Percentiles rank a stretch among this genome's conserved stretches.
Conservation (phyloP, 2,329 filamentous ascomycete genomes). For the Claviceps digitariae region DNA sequence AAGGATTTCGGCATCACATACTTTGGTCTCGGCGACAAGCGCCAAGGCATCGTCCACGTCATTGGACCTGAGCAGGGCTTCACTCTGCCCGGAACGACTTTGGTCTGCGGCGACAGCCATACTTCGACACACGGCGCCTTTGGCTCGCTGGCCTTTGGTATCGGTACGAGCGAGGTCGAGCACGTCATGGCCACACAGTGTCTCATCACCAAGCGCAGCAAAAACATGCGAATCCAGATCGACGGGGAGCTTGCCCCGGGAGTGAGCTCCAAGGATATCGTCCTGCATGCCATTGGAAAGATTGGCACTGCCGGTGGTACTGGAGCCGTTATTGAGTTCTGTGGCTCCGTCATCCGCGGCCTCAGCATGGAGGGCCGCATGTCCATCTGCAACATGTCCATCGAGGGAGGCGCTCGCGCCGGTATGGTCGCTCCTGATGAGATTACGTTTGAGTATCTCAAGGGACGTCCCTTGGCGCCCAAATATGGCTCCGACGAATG, state of each 20-base stretch:
- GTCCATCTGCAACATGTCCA: conserved; percentile 99
- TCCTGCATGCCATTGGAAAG: conserved; percentile 81
- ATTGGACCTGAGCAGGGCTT: conserved; percentile 98
- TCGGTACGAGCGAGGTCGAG: conserved; percentile 96
- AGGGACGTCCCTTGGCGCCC: conserved; percentile 78
- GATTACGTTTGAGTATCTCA: conserved; percentile 88
- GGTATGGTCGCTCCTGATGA: conserved; percentile 96
- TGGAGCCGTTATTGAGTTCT: conserved; percentile 92
- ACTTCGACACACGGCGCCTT: conserved; percentile 97
- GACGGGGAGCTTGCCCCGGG: conserved; percentile 81
- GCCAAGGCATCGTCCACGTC: conserved; percentile 96
- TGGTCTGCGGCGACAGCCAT: conserved; percentile 95
- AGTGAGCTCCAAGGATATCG: conserved; percentile 91
- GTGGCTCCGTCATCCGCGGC: conserved; percentile 77
- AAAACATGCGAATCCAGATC: conserved; percentile 97
- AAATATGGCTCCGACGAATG: conserved; percentile 74
- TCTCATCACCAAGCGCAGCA: conserved; percentile 84
- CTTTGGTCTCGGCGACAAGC: conserved; percentile 90
- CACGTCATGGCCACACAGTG: conserved; percentile 96
- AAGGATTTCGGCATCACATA: conserved; percentile 94
- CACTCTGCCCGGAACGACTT: conserved; percentile 89
- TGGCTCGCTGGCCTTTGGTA: conserved; percentile 86
- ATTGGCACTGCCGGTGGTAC: conserved; percentile 95
- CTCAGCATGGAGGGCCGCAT: conserved; percentile 96
- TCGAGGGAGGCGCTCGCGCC: conserved; percentile 87